Evolutionary conservation across 1,284 basidiomycete genomes (phyloP).

Genomic region (Xerocomus amazonicus): DNA sequence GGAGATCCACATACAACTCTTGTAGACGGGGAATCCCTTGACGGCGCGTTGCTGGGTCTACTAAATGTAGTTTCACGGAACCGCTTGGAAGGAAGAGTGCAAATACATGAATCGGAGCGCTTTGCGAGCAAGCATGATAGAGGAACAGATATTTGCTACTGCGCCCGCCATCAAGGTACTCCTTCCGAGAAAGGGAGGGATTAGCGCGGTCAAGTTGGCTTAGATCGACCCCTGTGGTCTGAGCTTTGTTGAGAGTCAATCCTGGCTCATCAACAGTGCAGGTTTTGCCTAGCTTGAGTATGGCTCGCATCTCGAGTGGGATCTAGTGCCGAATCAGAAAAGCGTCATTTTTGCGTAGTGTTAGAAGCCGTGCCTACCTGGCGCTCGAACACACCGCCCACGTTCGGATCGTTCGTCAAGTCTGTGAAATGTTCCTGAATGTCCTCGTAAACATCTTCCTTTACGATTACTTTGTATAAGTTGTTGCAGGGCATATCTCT

Average conservation of each 20-base stretch:
- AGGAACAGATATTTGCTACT: slow-evolving; percentile 85
- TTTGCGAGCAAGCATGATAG: slow-evolving; percentile 82
- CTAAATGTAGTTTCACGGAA: slow-evolving; percentile 78
- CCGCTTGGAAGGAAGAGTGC: slow-evolving; percentile 82
- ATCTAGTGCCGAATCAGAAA: slow-evolving; percentile 47
- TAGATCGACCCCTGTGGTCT: slow-evolving; percentile 85
- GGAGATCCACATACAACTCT: slow-evolving; percentile 65
- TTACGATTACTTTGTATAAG: slow-evolving; percentile 81
- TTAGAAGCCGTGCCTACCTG: slow-evolving; percentile 51
- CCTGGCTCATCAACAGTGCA: slow-evolving; percentile 69
- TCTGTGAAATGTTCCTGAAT: slow-evolving; percentile 90
- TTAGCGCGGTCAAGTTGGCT: slow-evolving; percentile 71
- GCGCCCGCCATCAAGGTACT: slow-evolving; percentile 75
- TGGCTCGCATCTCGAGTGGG: slow-evolving; percentile 79
- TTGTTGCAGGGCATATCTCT: slow-evolving; percentile 75
- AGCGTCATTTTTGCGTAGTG: not conserved
- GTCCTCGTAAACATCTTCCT: slow-evolving; percentile 81
- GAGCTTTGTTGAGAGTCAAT: slow-evolving; percentile 80
- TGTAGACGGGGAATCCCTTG: slow-evolving; percentile 79
- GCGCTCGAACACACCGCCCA: slow-evolving; percentile 93
- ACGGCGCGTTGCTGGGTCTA: slow-evolving; percentile 83
- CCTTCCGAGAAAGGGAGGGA: slow-evolving; percentile 56
- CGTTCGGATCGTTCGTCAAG: slow-evolving; percentile 90
- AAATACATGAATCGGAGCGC: slow-evolving; percentile 83
- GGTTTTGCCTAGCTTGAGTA: slow-evolving; percentile 83